phyloP scores from a whole-genome alignment of 768 basidiomycete species.

The Dioszegia hungarica region DNA sequence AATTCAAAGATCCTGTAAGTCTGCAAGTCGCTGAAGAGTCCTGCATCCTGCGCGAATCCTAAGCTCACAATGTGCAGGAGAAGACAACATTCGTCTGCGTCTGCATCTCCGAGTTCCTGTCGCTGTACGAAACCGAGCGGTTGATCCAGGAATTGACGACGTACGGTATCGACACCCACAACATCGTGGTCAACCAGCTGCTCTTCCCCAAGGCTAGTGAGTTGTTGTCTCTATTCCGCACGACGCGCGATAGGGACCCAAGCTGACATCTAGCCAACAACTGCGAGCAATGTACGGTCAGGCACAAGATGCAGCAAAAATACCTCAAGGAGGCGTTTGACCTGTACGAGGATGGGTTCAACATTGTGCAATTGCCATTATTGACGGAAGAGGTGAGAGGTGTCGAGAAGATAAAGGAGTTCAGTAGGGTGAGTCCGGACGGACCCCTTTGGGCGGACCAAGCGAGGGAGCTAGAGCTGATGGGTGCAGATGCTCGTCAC shows the following conservation, averaged over 20 bases:
- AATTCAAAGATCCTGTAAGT: slow-evolving; percentile 96
- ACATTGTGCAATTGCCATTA: slow-evolving; percentile 86
- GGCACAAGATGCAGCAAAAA: slow-evolving; percentile 97
- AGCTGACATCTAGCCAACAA: slow-evolving; percentile 61
- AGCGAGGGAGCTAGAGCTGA: neutral
- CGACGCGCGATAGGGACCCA: neutral
- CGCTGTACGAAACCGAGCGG: slow-evolving; percentile 96
- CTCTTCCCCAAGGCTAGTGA: slow-evolving; percentile 84
- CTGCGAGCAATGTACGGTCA: slow-evolving; percentile 91
- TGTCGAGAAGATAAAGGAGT: slow-evolving; percentile 84
- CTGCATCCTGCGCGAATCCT: too few relatives aligned
- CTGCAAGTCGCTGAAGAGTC: neutral
- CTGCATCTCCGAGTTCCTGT: slow-evolving; percentile 96
- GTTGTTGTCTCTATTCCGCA: slow-evolving; percentile 35
- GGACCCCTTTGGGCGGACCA: neutral
- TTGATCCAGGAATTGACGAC: slow-evolving; percentile 79
- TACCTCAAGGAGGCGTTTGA: slow-evolving; percentile 95
- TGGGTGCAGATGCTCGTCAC: slow-evolving; percentile 21
- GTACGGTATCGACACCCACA: slow-evolving; percentile 90
- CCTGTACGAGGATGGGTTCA: slow-evolving; percentile 96
- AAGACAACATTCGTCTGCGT: slow-evolving; percentile 99
- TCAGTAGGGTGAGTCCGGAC: slow-evolving; percentile 64
- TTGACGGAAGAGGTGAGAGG: slow-evolving; percentile 96
- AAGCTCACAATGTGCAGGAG: slow-evolving; percentile 57
- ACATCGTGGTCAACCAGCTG: slow-evolving; percentile 96